phyloP scores from a whole-genome alignment of 352 stramenopile genomes.

The Phytophthora foliorum region DNA sequence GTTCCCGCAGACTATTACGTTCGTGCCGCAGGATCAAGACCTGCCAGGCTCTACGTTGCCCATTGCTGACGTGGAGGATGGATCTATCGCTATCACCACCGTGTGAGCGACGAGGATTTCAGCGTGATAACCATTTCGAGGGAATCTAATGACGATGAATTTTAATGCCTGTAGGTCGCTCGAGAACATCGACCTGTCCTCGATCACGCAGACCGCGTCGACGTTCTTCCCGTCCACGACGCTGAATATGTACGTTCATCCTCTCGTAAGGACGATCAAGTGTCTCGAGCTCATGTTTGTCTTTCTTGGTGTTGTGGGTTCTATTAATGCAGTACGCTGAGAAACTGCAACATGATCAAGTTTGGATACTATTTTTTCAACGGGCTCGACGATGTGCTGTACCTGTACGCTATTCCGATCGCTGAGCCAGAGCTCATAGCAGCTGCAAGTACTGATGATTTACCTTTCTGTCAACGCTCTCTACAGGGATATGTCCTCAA shows the following conservation, averaged over 20 bases:
- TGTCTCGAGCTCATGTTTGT: neutral
- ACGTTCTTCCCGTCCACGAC: slow-evolving; percentile 42
- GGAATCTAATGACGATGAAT: neutral
- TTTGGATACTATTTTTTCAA: slow-evolving; percentile 48
- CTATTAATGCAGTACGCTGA: slow-evolving; percentile 36
- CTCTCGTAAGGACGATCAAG: neutral
- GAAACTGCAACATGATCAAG: slow-evolving; percentile 56
- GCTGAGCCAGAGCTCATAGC: neutral
- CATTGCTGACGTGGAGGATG: slow-evolving; percentile 21
- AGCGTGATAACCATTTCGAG: neutral
- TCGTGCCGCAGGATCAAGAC: slow-evolving; percentile 37
- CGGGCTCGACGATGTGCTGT: slow-evolving; percentile 28
- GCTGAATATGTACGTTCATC: slow-evolving; percentile 35
- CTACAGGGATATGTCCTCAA: slow-evolving; percentile 52
- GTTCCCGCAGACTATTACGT: slow-evolving; percentile 35
- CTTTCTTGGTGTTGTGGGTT: neutral
- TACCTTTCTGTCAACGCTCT: neutral
- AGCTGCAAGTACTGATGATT: slow-evolving; percentile 8
- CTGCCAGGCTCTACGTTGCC: slow-evolving; percentile 38
- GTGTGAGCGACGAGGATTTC: slow-evolving; percentile 22
- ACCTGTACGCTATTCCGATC: slow-evolving; percentile 34
- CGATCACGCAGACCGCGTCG: slow-evolving; percentile 34
- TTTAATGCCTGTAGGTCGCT: slow-evolving; percentile 21
- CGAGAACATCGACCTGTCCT: slow-evolving; percentile 45
- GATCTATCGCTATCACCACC: slow-evolving; percentile 30